Conservation (phyloP, 805 yeast genomes). For the Candida endomychidarum region DNA sequence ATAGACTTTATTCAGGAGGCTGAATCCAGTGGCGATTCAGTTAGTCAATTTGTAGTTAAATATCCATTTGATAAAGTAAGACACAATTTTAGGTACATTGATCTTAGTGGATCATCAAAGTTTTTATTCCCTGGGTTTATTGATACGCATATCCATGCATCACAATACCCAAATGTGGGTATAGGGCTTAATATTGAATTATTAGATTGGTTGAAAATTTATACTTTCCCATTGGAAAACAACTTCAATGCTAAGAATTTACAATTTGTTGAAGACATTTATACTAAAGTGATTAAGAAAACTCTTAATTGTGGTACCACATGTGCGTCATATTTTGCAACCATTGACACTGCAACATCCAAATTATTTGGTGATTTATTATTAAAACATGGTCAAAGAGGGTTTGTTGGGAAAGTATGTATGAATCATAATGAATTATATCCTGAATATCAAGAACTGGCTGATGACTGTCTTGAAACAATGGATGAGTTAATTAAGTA, state of each 20-base stretch:
- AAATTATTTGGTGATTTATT: conserved; percentile 74
- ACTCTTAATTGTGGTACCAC: conserved; percentile 86
- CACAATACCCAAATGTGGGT: conserved; percentile 45
- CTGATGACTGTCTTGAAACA: conserved; percentile 51
- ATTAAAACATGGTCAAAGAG: conserved; percentile 72
- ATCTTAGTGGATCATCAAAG: conserved; percentile 33
- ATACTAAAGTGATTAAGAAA: conserved; percentile 62
- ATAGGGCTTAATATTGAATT: conserved; percentile 83
- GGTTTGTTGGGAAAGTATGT: conserved; percentile 89
- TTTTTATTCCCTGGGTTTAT: conserved; percentile 63
- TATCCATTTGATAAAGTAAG: conserved; percentile 9
- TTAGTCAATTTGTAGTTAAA: conserved; percentile 7
- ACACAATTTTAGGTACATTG: conserved; percentile 19
- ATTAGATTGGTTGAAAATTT: conserved; percentile 82
- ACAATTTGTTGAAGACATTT: conserved; percentile 58
- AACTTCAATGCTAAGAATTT: conserved; percentile 50
- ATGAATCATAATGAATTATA: conserved; percentile 73
- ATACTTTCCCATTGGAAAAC: conserved; percentile 88
- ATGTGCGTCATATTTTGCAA: conserved; percentile 87
- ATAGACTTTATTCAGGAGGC: conserved; percentile 40
- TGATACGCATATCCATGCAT: conserved; percentile 48
- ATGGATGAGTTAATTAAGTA: conserved; percentile 60
- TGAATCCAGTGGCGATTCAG: neutral
- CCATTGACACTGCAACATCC: conserved; percentile 77
- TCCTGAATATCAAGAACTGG: conserved; percentile 70